These are phyloP conservation scores for Musa acuminata DNA, from an alignment of 176 grass and related monocot species.

Conservation along the genomic window DNA sequence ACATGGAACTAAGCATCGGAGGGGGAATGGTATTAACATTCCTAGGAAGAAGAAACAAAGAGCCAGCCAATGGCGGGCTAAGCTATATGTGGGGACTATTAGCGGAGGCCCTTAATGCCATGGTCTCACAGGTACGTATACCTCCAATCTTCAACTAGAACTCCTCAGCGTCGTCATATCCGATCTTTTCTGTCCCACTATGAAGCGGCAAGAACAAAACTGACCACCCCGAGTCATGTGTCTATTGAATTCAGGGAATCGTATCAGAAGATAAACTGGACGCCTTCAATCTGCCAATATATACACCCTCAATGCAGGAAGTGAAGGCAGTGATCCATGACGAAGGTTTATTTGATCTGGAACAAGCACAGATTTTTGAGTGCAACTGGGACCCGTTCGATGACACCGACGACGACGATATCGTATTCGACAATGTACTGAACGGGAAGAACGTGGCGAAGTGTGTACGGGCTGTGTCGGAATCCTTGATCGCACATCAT, in stretches of 20 bases:
- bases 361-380: conserved; percentile 12
- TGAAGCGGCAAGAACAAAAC: too few species aligned
- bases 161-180: too few species aligned
- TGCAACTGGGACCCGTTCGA: too few species aligned
- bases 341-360: conserved; percentile 36
- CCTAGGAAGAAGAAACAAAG: conserved; percentile 30
- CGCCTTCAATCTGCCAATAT: conserved; percentile 51
- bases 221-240: not conserved
- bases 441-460: conserved; percentile 23
- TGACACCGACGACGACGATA: too few species aligned
- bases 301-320: conserved; percentile 50
- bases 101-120: conserved; percentile 28
- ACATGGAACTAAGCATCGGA: conserved; percentile 20
- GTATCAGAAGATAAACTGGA: not conserved
- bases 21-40: conserved; percentile 40
- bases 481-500: conserved; percentile 12
- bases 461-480: conserved; percentile 26
- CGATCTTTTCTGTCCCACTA: too few species aligned
- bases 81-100: conserved; percentile 23
- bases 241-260: not conserved
- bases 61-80: conserved; percentile 15
- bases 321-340: conserved; percentile 22
- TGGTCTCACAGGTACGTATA: conserved; percentile 21
- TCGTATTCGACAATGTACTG: too few species aligned
- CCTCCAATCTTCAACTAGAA: not conserved